phyloP scores from a whole-genome alignment of 2,329 filamentous ascomycete genomes.

The Paraconiothyrium sp. region DNA sequence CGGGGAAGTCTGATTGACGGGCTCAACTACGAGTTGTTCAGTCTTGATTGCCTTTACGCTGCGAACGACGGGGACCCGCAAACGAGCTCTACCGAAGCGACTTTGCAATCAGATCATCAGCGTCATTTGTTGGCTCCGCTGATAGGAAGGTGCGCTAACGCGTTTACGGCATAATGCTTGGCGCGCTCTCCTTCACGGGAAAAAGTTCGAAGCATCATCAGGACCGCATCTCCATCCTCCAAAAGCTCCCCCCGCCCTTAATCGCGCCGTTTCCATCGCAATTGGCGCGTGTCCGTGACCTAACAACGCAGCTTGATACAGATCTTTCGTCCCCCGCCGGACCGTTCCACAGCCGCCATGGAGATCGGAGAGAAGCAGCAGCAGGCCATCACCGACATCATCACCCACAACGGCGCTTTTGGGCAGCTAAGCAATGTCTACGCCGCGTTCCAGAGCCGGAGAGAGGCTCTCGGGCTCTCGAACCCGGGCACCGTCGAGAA shows the following conservation, averaged over 20 bases:
- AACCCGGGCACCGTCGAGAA: conserved; percentile 95
- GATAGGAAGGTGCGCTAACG: conserved; percentile 7
- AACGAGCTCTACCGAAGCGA: neutral
- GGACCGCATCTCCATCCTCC: conserved; percentile 26
- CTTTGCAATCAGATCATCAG: neutral
- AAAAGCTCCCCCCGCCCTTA: conserved; percentile 21
- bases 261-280: conserved; percentile 31
- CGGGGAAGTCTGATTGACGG: conserved; percentile 8
- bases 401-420: conserved; percentile 82
- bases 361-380: conserved; percentile 43
- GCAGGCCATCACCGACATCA: conserved; percentile 63
- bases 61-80: conserved; percentile 6
- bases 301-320: conserved; percentile 26
- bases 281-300: conserved; percentile 26
- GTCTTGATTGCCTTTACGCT: neutral
- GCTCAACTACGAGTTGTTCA: neutral
- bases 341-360: conserved; percentile 32
- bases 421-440: conserved; percentile 78
- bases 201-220: conserved; percentile 16
- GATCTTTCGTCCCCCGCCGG: conserved; percentile 26
- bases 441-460: conserved; percentile 82
- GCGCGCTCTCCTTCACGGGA: conserved; percentile 14
- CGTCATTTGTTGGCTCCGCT: conserved; percentile 12
- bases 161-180: conserved; percentile 11
- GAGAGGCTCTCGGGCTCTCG: conserved; percentile 84